Evolutionary conservation across 1,284 basidiomycete genomes (phyloP).

Genomic region (Laetiporus sulphureus): DNA sequence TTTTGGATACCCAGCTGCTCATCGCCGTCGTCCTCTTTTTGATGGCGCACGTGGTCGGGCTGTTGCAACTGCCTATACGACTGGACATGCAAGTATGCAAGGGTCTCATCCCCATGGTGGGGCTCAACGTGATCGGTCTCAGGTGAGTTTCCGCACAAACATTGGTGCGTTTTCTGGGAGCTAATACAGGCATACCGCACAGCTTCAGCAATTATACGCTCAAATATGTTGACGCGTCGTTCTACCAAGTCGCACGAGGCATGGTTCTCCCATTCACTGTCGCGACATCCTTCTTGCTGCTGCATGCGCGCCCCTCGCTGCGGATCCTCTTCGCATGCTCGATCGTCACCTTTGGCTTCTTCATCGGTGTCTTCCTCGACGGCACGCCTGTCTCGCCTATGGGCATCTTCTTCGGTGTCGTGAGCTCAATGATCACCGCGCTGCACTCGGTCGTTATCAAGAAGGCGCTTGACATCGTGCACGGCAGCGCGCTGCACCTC

Average conservation of each 20-base stretch:
- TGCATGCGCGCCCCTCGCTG: constrained; percentile 67
- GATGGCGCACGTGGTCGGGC: constrained; percentile 49
- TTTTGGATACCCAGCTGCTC: constrained; percentile 73
- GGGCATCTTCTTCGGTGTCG: constrained; percentile 71
- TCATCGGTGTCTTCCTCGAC: constrained; percentile 79
- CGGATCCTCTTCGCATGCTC: constrained; percentile 65
- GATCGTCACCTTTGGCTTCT: constrained; percentile 78
- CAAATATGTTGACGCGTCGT: constrained; percentile 88
- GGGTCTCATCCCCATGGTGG: constrained; percentile 67
- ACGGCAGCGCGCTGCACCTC: constrained; percentile 71
- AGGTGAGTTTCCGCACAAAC: constrained; percentile 41
- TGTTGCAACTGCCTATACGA: constrained; percentile 55
- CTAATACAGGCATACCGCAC: constrained; percentile 2
- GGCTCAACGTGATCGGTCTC: constrained; percentile 72
- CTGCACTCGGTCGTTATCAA: constrained; percentile 86
- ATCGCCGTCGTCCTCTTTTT: constrained; percentile 77
- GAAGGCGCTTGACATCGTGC: constrained; percentile 65
- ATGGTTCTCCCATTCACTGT: constrained; percentile 85
- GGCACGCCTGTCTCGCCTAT: constrained; percentile 50
- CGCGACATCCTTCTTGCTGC: constrained; percentile 64
- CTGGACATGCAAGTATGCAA: constrained; percentile 59
- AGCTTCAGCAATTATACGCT: constrained; percentile 89
- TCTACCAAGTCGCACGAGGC: constrained; percentile 87
- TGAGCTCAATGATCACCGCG: constrained; percentile 73
- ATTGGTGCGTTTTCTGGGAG: not conserved